A percentile compares a stretch with the other conserved stretches of the same genome.
These are phyloP conservation scores for Triangularia setosa DNA, from an alignment of 2,329 filamentous ascomycete genomes.

Conservation along the genomic window DNA sequence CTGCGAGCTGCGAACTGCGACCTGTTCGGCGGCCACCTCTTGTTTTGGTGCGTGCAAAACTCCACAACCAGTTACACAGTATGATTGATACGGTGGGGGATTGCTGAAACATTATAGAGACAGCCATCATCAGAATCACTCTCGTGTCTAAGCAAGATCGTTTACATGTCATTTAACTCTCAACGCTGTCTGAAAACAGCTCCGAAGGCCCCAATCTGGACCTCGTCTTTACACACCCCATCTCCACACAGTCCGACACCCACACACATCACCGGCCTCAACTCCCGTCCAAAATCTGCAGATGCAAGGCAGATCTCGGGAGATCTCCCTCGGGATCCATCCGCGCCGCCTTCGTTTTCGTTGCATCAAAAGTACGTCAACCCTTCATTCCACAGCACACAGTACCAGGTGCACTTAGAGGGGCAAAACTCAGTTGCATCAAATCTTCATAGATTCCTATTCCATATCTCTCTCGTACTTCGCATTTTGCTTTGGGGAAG, in stretches of 20 bases:
- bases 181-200: too few relatives aligned
- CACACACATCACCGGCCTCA: neutral
- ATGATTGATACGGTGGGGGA: neutral
- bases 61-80: constrained; percentile 1
- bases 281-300: neutral
- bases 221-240: neutral
- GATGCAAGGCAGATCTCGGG: neutral
- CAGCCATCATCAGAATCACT: too few relatives aligned
- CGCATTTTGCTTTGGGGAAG: neutral
- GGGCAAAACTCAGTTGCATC: neutral
- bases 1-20: constrained; percentile 16
- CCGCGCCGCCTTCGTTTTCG: neutral
- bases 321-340: neutral
- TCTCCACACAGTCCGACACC: constrained; percentile 7
- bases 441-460: neutral
- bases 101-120: neutral
- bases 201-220: neutral
- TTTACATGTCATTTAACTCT: too few relatives aligned
- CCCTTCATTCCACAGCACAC: neutral
- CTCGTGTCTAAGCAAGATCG: too few relatives aligned
- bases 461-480: neutral
- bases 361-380: neutral
- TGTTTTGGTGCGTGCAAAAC: constrained; percentile 1
- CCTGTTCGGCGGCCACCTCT: constrained; percentile 16
- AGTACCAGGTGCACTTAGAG: neutral